Evolutionary conservation across 2,329 filamentous ascomycete genomes (phyloP).

Genomic region (Beauveria brongniartii): DNA sequence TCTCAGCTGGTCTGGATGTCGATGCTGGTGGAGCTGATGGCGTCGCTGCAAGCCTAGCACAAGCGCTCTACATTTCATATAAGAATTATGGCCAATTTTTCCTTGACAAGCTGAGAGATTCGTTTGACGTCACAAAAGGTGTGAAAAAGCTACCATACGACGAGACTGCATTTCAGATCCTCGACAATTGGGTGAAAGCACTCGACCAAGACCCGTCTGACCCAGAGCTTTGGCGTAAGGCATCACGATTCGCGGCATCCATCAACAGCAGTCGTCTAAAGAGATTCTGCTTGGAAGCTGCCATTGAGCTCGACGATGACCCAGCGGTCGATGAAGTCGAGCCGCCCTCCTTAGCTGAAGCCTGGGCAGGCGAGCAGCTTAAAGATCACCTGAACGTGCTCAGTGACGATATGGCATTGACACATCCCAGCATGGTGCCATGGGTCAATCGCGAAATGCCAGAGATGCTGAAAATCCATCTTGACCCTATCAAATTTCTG

Average conservation of each 20-base stretch:
- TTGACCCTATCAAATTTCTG: slow-evolving; percentile 56
- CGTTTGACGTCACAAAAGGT: slow-evolving; percentile 31
- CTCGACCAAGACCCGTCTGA: slow-evolving; percentile 60
- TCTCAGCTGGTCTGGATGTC: slow-evolving; percentile 43
- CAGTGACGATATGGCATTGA: slow-evolving; percentile 46
- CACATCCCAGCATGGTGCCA: slow-evolving; percentile 53
- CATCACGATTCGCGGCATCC: slow-evolving; percentile 50
- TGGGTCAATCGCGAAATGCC: slow-evolving; percentile 47
- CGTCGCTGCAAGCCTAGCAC: slow-evolving; percentile 71
- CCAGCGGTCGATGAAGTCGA: slow-evolving; percentile 54
- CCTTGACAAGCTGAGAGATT: slow-evolving; percentile 52
- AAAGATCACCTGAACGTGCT: slow-evolving; percentile 47
- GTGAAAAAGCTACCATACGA: slow-evolving; percentile 34
- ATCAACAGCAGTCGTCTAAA: slow-evolving; percentile 49
- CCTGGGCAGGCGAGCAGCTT: slow-evolving; percentile 54
- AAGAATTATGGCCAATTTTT: slow-evolving; percentile 93
- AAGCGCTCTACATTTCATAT: slow-evolving; percentile 86
- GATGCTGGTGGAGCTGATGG: slow-evolving; percentile 60
- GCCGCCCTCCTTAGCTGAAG: slow-evolving; percentile 55
- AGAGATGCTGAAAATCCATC: slow-evolving; percentile 39
- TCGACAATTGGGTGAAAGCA: slow-evolving; percentile 50
- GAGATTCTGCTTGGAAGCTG: slow-evolving; percentile 57
- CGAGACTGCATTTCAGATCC: slow-evolving; percentile 34
- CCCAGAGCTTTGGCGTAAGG: slow-evolving; percentile 56
- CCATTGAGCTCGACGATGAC: slow-evolving; percentile 60